These are phyloP conservation scores for Diplogelasinospora grovesii DNA, from an alignment of 495 filamentous ascomycete genomes.

Conservation along the genomic window DNA sequence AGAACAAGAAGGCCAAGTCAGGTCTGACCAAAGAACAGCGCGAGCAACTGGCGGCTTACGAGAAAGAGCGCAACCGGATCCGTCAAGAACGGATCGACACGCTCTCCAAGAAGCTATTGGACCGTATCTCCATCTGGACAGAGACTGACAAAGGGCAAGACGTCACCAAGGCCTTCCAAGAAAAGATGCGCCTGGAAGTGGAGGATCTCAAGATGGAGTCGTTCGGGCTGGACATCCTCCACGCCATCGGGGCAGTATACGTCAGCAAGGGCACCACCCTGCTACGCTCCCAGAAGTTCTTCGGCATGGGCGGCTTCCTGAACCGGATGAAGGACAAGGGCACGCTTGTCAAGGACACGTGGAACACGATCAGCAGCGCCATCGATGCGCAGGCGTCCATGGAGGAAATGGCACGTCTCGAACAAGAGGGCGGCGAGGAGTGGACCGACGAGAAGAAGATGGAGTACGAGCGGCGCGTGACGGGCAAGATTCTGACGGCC, in stretches of 20 bases:
- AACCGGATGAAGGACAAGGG: conserved; percentile 94
- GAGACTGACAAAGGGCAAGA: conserved; percentile 87
- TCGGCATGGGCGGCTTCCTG: conserved; percentile 93
- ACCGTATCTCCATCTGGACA: conserved; percentile 91
- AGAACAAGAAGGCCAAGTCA: conserved; percentile 77
- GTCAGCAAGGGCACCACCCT: conserved; percentile 78
- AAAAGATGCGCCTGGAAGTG: conserved; percentile 89
- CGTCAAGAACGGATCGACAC: conserved; percentile 88
- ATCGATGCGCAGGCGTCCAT: conserved; percentile 97
- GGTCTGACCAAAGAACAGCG: conserved; percentile 82
- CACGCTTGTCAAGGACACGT: conserved; percentile 92
- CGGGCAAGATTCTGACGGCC: conserved; percentile 96
- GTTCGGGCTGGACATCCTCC: conserved; percentile 94
- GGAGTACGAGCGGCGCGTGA: conserved; percentile 93
- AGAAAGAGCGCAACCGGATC: conserved; percentile 73
- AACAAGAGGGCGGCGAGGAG: conserved; percentile 91
- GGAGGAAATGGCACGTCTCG: conserved; percentile 96
- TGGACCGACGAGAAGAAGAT: conserved; percentile 98
- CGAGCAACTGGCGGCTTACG: conserved; percentile 81
- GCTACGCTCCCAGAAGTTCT: conserved; percentile 91
- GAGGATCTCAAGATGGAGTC: conserved; percentile 99
- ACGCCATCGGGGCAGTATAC: conserved; percentile 89
- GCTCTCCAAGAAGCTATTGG: conserved; percentile 74
- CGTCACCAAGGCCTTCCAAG: conserved; percentile 82
- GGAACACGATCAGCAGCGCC: conserved; percentile 94